Evolutionary conservation across 805 yeast species (phyloP), one percentile per base, ranked within the genome.

Genomic region (Maudiozyma bulderi): DNA sequence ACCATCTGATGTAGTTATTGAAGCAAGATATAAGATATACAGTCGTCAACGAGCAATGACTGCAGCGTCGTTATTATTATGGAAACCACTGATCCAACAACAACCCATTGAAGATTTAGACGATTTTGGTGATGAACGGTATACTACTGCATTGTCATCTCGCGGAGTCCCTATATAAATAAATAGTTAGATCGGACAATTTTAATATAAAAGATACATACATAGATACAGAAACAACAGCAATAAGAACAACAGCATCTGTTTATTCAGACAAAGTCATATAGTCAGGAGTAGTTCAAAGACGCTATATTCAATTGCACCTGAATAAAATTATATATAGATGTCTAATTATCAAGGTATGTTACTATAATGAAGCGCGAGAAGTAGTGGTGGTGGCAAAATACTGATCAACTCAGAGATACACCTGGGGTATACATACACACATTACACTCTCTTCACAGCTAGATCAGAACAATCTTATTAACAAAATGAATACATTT

Each of bases 301-400:
- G 26, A 20, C 26, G 26, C 26, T 20, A 20, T 20, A 20, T 20
- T 20, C 4, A 20, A 20, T 20, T 20, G 26, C 26, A 2, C 26
- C 26, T 4, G 2, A 20, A 20, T 20, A 35, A 11, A 13, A 35
- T 14, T 6, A 33, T 37, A n/a, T n/a, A 38, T 20, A n/a, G 20
- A 38, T 64, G 70, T 62, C 70, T 1, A 59, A 58, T 8, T 66
- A 66, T 55, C 66, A 66, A 54, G 70, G 71, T 63, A 50, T 45
- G 64, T 54, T 10, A 20, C 4, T 20, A 20, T 20, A 20, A 4
- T 20, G 26, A 20, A 20, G 26, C 26, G 4, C 26, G 26, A 20
- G 26, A 20, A 20, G 26, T 3, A 20, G 26, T 20, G 26, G n/a
- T n/a, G n/a, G 26, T 20, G 26, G 26, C 26, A 20, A 20, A 20